phyloP scores from a whole-genome alignment of 2,329 filamentous ascomycete species.

The Seiridium unicorne region DNA sequence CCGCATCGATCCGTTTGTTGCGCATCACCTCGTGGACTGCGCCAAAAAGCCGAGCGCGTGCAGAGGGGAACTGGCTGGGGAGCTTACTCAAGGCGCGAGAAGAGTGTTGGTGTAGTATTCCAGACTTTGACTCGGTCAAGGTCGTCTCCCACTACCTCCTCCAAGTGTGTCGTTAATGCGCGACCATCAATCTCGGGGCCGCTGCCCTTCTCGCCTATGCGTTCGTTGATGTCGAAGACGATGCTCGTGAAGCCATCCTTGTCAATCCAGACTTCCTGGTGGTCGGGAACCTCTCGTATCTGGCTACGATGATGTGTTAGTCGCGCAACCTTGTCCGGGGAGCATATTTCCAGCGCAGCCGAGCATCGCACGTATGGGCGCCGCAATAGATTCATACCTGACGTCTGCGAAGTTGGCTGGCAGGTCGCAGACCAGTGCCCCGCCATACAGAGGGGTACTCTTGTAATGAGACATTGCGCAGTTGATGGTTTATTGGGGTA shows the following conservation, averaged over 20 bases:
- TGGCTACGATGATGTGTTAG: constrained; percentile 43
- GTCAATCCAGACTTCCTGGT: constrained; percentile 92
- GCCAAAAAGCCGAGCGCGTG: not conserved
- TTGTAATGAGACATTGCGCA: constrained; percentile 36
- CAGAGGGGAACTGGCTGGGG: not conserved
- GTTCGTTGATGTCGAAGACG: constrained; percentile 88
- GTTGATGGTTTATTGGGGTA: too few relatives aligned
- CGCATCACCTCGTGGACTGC: not conserved
- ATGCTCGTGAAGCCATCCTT: constrained; percentile 79
- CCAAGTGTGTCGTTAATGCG: constrained; percentile 67
- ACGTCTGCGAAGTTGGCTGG: constrained; percentile 70
- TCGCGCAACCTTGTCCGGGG: not conserved
- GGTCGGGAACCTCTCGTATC: constrained; percentile 75
- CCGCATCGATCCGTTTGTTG: not conserved
- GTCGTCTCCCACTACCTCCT: constrained; percentile 67
- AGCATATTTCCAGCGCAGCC: not conserved
- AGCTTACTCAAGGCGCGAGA: constrained; percentile 53
- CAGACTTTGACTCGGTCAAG: constrained; percentile 64
- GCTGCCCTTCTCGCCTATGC: constrained; percentile 57
- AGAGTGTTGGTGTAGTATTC: constrained; percentile 60
- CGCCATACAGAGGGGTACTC: constrained; percentile 66
- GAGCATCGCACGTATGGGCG: not conserved
- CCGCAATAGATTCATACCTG: constrained; percentile 47
- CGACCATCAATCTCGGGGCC: constrained; percentile 64
- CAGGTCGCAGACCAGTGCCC: constrained; percentile 67